Evolutionary conservation across 805 yeast genomes (phyloP), one percentile per base, ranked within the genome.

Genomic region (Kazachstania bromeliacearum): DNA sequence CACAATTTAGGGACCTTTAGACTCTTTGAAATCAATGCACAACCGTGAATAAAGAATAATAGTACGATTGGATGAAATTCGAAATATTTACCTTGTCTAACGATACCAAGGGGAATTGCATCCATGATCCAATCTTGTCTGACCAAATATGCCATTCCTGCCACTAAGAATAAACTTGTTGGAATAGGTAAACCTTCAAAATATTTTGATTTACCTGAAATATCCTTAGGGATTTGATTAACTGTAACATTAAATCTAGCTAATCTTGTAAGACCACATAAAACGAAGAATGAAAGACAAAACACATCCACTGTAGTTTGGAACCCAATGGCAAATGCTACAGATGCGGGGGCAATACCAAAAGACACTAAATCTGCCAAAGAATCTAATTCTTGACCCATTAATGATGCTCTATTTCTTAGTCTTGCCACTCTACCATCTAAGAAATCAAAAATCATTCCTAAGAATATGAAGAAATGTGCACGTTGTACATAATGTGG

Each of bases 121-220:
- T 65, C 68, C 43, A 65, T 57, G 36, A 75, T 73, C 10, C 44
- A 44, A 36, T 64, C 68, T 32, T 68, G 63, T 44, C 67, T 68
- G 4, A 83, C 83, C 50, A 80, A 70, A 39, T 63, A 64, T 3
- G 85, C 83, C 85, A 89, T 79, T 24, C 75, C 53, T 2, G 64
- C 66, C 13, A 92, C 95, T 57, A 89, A 68, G 36, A 72, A 64
- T 46, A 92, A 67, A 27, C 94, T 79, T 2, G 94, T 77, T 39
- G 98, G 98, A 44, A 92, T 87, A 7, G 98, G 98, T 36, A 92
- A 73, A 2, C 98, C 98, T 66, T 92, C 98, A 59, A 92, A 92
- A 63, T 79, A 92, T 56, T 82, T 78, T 22, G 92, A 75, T 63
- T 88, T 88, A 13, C 98, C 98, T 14, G 71, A 59, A 37, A 71